These are phyloP conservation scores for Hymenotorrendiella dingleyae DNA, from an alignment of 2,329 filamentous ascomycete species.

Conservation along the genomic window DNA sequence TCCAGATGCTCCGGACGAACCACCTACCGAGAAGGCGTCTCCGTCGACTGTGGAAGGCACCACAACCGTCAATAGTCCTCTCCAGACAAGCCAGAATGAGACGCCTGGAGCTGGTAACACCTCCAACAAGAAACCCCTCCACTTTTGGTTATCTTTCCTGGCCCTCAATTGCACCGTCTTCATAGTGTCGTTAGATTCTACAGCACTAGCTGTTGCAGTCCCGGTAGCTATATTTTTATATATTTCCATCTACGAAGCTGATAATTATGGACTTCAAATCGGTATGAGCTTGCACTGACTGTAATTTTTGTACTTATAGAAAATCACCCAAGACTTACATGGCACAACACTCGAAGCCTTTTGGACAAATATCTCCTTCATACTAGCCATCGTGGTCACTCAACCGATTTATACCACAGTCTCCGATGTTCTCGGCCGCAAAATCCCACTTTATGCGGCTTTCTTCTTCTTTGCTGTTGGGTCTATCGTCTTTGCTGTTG, in stretches of 20 bases:
- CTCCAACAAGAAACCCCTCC: neutral
- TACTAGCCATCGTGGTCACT: constrained; percentile 58
- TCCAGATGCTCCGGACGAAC: no score
- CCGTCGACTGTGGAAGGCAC: no score
- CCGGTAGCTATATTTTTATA: neutral
- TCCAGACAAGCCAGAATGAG: no score
- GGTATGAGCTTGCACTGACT: no score
- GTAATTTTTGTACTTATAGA: no score
- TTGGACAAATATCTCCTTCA: constrained; percentile 64
- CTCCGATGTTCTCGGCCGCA: constrained; percentile 49
- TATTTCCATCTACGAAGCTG: neutral
- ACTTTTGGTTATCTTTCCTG: neutral
- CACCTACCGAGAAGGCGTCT: no score
- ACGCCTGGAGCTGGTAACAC: no score
- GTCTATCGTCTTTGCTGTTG: constrained; percentile 40
- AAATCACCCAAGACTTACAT: constrained; percentile 30
- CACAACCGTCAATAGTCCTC: no score
- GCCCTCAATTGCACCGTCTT: neutral
- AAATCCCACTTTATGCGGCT: constrained; percentile 40
- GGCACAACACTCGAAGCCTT: constrained; percentile 54
- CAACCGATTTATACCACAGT: constrained; percentile 62
- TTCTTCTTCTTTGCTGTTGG: constrained; percentile 43
- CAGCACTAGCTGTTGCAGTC: neutral
- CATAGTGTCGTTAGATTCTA: neutral
- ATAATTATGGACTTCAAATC: neutral